Evolutionary conservation across 495 filamentous ascomycete genomes (phyloP).

Genomic region (Penicillium subrubescens): DNA sequence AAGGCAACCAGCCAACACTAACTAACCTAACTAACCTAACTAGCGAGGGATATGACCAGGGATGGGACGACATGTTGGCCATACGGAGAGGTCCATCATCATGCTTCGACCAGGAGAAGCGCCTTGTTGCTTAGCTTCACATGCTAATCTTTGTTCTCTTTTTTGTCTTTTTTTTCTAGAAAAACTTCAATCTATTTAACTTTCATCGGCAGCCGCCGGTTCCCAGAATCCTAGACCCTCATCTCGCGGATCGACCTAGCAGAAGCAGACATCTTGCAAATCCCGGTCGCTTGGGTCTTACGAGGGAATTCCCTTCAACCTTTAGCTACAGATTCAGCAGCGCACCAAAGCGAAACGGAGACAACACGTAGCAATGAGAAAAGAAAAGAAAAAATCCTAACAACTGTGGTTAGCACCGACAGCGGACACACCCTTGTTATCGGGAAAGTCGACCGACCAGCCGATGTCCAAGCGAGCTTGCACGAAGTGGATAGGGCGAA

Average conservation of each 20-base stretch:
- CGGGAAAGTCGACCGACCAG: constrained; percentile 7
- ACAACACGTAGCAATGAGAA: background rate
- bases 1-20: background rate
- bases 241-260: constrained; percentile 6
- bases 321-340: background rate
- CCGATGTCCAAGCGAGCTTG: constrained; percentile 7
- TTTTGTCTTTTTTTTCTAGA: constrained; percentile 14
- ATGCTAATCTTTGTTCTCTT: constrained; percentile 6
- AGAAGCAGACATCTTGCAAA: constrained; percentile 1
- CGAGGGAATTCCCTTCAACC: background rate
- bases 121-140: constrained; percentile 12
- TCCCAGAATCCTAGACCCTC: constrained; percentile 7
- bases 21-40: background rate
- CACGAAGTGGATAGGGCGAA: constrained; percentile 11
- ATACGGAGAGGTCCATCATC: background rate
- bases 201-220: constrained; percentile 22
- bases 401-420: constrained; percentile 5
- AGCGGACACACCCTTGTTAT: constrained; percentile 1
- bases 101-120: background rate
- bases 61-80: background rate
- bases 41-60: background rate
- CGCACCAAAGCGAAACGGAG: constrained; percentile 1
- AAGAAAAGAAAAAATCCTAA: background rate
- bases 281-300: background rate
- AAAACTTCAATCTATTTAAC: constrained; percentile 19